phyloP scores from a whole-genome alignment of 139 green algal genomes.

The Asterochloris erici region DNA sequence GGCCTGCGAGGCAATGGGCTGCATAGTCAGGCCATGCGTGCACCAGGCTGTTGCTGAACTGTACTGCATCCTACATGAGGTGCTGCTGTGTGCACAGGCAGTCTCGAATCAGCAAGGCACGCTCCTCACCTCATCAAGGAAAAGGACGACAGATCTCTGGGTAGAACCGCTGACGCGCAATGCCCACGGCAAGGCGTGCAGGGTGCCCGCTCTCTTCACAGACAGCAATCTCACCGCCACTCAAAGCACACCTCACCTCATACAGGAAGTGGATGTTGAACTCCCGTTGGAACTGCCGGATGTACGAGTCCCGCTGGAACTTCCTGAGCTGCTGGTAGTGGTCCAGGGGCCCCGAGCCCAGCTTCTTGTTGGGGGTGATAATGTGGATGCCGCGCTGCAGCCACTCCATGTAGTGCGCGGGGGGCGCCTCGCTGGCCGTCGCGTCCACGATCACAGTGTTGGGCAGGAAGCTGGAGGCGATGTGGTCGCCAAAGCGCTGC shows the following conservation, averaged over 20 bases:
- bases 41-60: too few relatives aligned
- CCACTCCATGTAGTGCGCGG: conserved; percentile 79
- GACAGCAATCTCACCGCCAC: too few relatives aligned
- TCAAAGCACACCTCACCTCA: neutral
- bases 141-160: too few relatives aligned
- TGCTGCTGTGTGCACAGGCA: too few relatives aligned
- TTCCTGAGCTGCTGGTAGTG: conserved; percentile 78
- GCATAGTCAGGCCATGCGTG: too few relatives aligned
- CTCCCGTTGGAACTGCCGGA: conserved; percentile 79
- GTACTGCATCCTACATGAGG: too few relatives aligned
- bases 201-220: too few relatives aligned
- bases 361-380: conserved; percentile 97
- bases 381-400: conserved; percentile 86
- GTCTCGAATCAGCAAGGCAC: too few relatives aligned
- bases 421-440: conserved; percentile 76
- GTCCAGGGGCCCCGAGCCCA: conserved; percentile 76
- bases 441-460: conserved; percentile 95
- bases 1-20: conserved; percentile 27
- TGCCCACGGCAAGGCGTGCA: too few relatives aligned
- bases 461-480: conserved; percentile 76
- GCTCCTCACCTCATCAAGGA: too few relatives aligned
- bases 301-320: conserved; percentile 85
- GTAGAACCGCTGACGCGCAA: too few relatives aligned
- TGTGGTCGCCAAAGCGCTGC: conserved; percentile 57
- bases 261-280: conserved; percentile 6